Conservation (phyloP, 2,329 filamentous ascomycete genomes). For the Trichoderma gracile region DNA sequence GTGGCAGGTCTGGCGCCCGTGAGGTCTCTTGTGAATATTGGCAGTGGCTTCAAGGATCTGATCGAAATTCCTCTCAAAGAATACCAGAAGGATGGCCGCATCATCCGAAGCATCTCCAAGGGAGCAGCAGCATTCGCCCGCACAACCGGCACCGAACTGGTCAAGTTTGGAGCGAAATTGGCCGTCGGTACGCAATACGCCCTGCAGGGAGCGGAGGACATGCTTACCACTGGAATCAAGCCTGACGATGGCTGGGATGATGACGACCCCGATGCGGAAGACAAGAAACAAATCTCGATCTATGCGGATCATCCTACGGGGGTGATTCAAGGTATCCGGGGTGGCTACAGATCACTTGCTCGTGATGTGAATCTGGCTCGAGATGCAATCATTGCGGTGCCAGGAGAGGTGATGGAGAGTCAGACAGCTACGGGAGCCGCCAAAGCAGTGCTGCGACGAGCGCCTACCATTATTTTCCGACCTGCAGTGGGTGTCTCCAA, state of each 20-base stretch:
- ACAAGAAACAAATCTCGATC: constrained; percentile 77
- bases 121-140: constrained; percentile 87
- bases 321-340: constrained; percentile 80
- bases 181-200: constrained; percentile 94
- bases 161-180: constrained; percentile 89
- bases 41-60: constrained; percentile 80
- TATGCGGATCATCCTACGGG: constrained; percentile 94
- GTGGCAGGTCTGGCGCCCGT: constrained; percentile 87
- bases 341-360: constrained; percentile 78
- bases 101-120: constrained; percentile 89
- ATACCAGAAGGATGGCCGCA: constrained; percentile 89
- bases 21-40: constrained; percentile 88
- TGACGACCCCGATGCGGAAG: constrained; percentile 64
- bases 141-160: constrained; percentile 91
- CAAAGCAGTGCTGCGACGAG: constrained; percentile 73
- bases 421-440: constrained; percentile 78
- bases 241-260: constrained; percentile 55
- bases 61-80: constrained; percentile 88
- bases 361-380: constrained; percentile 83
- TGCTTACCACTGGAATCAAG: constrained; percentile 57
- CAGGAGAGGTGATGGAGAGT: constrained; percentile 86
- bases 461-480: constrained; percentile 89
- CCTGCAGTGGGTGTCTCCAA: constrained; percentile 90
- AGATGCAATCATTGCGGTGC: constrained; percentile 93
- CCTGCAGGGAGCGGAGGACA: constrained; percentile 81